Evolutionary conservation across 139 green algal genomes (phyloP).

Genomic region (Edaphochlamys debaryana): DNA sequence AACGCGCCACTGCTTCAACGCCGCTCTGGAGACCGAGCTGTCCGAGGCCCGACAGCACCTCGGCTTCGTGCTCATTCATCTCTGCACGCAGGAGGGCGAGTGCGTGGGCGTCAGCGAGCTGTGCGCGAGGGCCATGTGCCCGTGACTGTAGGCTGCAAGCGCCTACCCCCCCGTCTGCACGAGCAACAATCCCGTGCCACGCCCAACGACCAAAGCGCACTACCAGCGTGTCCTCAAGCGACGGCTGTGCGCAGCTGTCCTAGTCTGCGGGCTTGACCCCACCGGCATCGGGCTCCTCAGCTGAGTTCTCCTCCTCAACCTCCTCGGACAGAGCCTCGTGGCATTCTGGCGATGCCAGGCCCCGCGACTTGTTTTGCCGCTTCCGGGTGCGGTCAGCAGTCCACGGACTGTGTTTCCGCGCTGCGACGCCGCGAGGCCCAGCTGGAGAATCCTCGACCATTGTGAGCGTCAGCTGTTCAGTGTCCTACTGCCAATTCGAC

Average conservation of each 20-base stretch:
- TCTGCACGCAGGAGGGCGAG: not conserved
- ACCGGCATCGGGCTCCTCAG: not conserved
- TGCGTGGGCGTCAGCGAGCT: not conserved
- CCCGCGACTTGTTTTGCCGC: conserved; percentile 9
- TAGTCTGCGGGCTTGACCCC: not conserved
- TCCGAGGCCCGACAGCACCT: conserved; percentile 4
- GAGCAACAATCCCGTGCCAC: not conserved
- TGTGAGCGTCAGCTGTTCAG: not conserved
- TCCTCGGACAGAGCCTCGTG: conserved; percentile 8
- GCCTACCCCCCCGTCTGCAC: not conserved
- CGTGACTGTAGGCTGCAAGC: not conserved
- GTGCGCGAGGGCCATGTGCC: not conserved
- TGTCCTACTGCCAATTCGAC: too few relatives aligned
- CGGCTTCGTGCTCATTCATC: conserved; percentile 18
- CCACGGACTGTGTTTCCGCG: conserved; percentile 29
- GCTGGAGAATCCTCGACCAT: conserved; percentile 32
- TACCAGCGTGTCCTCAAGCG: not conserved
- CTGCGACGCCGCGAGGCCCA: not conserved
- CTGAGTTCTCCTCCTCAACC: conserved; percentile 13
- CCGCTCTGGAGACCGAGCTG: not conserved
- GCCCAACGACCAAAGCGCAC: not conserved
- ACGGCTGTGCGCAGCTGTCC: not conserved
- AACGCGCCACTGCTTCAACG: not conserved
- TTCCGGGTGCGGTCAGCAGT: not conserved
- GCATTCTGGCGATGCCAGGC: conserved; percentile 13